Evolutionary conservation across 345 rosid species (phyloP).

Genomic region (Populus pruinosa): DNA sequence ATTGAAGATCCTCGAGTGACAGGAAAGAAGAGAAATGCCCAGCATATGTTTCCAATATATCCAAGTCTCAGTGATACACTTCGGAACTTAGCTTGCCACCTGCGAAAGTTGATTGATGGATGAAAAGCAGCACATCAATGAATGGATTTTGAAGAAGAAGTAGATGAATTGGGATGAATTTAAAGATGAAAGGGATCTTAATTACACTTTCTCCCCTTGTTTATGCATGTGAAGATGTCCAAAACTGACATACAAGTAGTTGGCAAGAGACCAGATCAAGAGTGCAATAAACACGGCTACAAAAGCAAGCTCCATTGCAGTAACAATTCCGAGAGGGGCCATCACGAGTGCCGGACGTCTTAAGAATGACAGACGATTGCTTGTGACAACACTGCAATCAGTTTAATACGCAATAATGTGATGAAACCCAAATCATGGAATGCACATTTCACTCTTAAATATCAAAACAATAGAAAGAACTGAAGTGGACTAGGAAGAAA

Average conservation of each 20-base stretch:
- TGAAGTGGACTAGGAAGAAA: background rate
- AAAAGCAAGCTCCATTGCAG: conserved; percentile 46
- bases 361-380: conserved; percentile 2
- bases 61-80: conserved; percentile 53
- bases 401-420: background rate
- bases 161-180: background rate
- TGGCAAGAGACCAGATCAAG: conserved; percentile 46
- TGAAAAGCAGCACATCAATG: background rate
- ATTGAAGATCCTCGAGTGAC: conserved; percentile 61
- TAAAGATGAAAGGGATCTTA: background rate
- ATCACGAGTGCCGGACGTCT: conserved; percentile 45
- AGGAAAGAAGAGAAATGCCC: conserved; percentile 74
- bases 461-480: background rate
- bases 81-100: conserved; percentile 58
- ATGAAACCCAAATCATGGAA: background rate
- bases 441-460: background rate
- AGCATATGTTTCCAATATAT: conserved; percentile 52
- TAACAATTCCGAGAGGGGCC: conserved; percentile 61
- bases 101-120: conserved; percentile 5
- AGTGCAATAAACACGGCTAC: conserved; percentile 54
- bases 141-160: background rate
- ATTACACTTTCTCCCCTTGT: conserved; percentile 36
- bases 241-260: conserved; percentile 52
- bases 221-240: conserved; percentile 35
- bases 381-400: background rate